Percentiles rank a stretch among this genome's conserved stretches.
Evolutionary conservation across 176 grass and related monocot species (phyloP).

Genomic region (Carex myosuroides): DNA sequence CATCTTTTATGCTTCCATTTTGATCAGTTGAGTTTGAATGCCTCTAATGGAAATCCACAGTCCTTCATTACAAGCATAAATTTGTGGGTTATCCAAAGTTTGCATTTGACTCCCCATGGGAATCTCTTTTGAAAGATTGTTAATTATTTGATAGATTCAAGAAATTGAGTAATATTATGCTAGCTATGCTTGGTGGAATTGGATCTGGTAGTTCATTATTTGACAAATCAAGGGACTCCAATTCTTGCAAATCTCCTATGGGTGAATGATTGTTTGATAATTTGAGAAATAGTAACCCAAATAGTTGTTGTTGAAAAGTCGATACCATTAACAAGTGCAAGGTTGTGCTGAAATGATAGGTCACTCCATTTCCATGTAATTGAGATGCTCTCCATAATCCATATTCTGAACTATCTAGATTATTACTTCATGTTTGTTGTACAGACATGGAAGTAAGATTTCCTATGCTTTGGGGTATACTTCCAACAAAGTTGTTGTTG

Average conservation of each 20-base stretch:
- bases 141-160: constrained; percentile 60
- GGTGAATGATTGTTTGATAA: constrained; percentile 41
- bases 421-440: background rate
- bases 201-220: constrained; percentile 31
- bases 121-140: constrained; percentile 39
- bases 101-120: constrained; percentile 47
- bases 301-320: constrained; percentile 40
- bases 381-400: constrained; percentile 20
- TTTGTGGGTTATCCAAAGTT: constrained; percentile 33
- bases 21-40: constrained; percentile 13
- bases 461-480: constrained; percentile 38
- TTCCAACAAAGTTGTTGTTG: constrained; percentile 38
- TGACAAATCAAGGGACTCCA: constrained; percentile 57
- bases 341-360: constrained; percentile 22
- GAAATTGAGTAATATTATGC: background rate
- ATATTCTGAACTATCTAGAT: constrained; percentile 14
- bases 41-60: constrained; percentile 41
- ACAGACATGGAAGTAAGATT: constrained; percentile 40
- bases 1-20: background rate
- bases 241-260: constrained; percentile 21
- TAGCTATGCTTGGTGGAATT: constrained; percentile 36
- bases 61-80: constrained; percentile 40
- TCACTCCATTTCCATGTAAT: constrained; percentile 47
- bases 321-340: constrained; percentile 41
- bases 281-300: constrained; percentile 54